Evolutionary conservation across 352 stramenopile genomes (phyloP), one percentile per base, ranked within the genome.

Genomic region (Phytophthora ramorum): DNA sequence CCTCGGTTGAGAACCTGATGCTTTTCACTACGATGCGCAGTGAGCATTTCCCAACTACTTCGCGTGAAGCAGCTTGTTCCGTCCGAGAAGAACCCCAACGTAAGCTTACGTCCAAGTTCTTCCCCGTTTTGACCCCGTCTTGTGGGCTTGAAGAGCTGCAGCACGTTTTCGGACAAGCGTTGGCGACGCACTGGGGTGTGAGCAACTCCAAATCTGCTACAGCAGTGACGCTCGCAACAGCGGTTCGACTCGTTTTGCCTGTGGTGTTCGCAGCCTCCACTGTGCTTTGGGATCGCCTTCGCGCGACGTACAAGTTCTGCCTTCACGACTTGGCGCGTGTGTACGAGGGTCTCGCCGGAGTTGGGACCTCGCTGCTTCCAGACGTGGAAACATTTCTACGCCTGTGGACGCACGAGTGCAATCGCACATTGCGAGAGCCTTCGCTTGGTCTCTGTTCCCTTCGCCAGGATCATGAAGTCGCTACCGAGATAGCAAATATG

Each of bases 241-340:
- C 45, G 4, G 49, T 85, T 16, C 63, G 61, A 7, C 48, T 72
- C 0, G 51, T 60, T 1, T 14, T 87, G 9, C 71, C 73, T 1
- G 20, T 73, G 0, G 17, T 87, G 4, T 63, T 81, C 1, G 73
- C 78, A 19, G 76, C 54, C 0, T 86, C 79, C 0, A 83, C 67
- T 0, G 71, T 87, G 8, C 54, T 92, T 2, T 92, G 83, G 83
- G 75, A 90, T 28, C 69, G 70, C 17, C 52, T 90, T 8, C 58
- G 73, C 5, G 49, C 10, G 7, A 53, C 19, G 17, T 75, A 44
- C 49, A 55, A 50, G 5, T 87, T 86, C 20, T 62, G 71, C 55
- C 52, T 92, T 0, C 81, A 90, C n/a, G 71, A 86, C 30, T 41
- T 90, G 10, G 63, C 69, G 0, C 55, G 65, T 17, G 76, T 90